Base-by-base conservation (phyloP, 306 rosid genomes). In the Castanea mollissima region DNA sequence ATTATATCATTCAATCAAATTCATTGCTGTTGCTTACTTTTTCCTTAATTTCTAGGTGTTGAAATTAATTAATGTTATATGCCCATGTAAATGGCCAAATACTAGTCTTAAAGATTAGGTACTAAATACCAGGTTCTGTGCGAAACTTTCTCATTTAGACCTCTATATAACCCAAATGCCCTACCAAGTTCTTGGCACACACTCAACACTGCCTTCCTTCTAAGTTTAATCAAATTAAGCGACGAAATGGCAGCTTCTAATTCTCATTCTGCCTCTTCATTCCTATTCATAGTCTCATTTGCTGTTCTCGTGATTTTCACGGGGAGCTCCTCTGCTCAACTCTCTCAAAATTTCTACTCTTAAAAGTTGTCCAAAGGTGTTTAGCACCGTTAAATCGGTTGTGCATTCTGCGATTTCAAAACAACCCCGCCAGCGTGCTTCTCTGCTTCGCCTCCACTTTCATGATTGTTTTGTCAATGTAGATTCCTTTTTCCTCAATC, bases 401-500 rank as follows among this genome's bases (percentile, higher is more conserved):
- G 91, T 94, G 31, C 76, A 55, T 31, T 71, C 88, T 8, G 97
- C 96, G 0, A 65, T 94, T 2, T 56, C 85, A 2, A 90, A 86
- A 73, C 94, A 89, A 73, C 77, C 27, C 7, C 98, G 98, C 52
- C 85, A 87, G 8, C 97, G 94, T 10, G 98, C 97, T 25, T 93
- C 97, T 57, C 87, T 93, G 7, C 86, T 91, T 62, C 97, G 97
- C 59, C 97, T 93, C 31, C 81, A 77, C 82, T 93, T 93, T 51
- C 98, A 93, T 46, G 95, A 90, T 55, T 93, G 98, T 85, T 93
- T 93, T 21, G 91, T 91, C 79, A 80, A 93, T 51, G 98, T 93
- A 85, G 85, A 77, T 58, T 41, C 16, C 44, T 29, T 51, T 74
- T 35, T 16, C 12, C 71, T 58, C 29, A 0, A 12, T 55, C 69